Percentiles rank a stretch among this genome's conserved stretches.
Evolutionary conservation across 2,329 filamentous ascomycete genomes (phyloP).

Genomic region (Alternaria gansuensis): DNA sequence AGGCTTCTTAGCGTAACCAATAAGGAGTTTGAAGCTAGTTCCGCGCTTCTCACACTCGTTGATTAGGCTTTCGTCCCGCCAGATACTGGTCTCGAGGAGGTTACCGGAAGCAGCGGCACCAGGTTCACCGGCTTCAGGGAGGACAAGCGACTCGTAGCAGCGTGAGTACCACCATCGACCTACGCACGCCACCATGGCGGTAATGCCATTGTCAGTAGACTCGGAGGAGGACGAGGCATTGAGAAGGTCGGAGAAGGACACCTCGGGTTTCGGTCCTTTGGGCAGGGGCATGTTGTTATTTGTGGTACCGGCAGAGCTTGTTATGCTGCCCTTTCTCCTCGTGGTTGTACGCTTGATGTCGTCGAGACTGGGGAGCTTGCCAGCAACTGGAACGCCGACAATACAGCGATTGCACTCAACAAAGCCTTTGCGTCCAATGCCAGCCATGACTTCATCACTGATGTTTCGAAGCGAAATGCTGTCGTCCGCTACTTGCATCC

Average conservation of each 20-base stretch:
- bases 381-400: constrained; percentile 77
- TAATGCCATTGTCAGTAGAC: constrained; percentile 81
- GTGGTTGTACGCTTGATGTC: constrained; percentile 32
- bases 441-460: constrained; percentile 66
- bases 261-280: constrained; percentile 42
- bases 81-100: constrained; percentile 71
- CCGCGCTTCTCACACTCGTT: constrained; percentile 86
- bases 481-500: constrained; percentile 68
- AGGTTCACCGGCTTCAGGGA: constrained; percentile 48
- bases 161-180: constrained; percentile 96
- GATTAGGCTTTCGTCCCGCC: constrained; percentile 77
- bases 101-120: constrained; percentile 46
- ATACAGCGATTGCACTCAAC: constrained; percentile 76
- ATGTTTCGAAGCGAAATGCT: constrained; percentile 67
- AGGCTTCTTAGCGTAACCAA: constrained; percentile 89
- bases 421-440: constrained; percentile 75
- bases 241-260: constrained; percentile 52
- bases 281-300: constrained; percentile 20
- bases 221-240: constrained; percentile 45
- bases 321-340: constrained; percentile 44
- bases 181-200: constrained; percentile 89
- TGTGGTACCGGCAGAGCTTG: constrained; percentile 35
- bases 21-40: constrained; percentile 88
- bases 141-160: constrained; percentile 80
- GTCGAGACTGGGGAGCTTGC: constrained; percentile 53